A percentile compares a stretch with the other conserved stretches of the same genome.
Evolutionary conservation across 345 rosid genomes (phyloP).

Genomic region (Populus euphratica): DNA sequence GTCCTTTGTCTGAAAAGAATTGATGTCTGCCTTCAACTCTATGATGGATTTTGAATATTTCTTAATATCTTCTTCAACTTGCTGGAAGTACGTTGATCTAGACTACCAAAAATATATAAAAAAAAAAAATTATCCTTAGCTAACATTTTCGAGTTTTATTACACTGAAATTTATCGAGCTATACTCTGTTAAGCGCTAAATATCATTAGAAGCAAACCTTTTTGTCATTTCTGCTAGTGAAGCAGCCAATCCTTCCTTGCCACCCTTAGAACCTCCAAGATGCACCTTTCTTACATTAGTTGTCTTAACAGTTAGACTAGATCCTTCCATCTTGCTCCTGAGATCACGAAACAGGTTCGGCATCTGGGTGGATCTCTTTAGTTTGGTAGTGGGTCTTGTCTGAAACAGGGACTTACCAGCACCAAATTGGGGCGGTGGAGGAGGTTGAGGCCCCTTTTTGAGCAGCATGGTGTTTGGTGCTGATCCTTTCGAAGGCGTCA

Average conservation of each 20-base stretch:
- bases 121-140: not conserved
- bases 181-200: not conserved
- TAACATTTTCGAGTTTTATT: not conserved
- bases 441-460: conserved; percentile 1
- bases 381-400: not conserved
- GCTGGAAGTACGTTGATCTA: conserved; percentile 18
- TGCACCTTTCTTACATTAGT: not conserved
- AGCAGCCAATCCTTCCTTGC: conserved; percentile 17
- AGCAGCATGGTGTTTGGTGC: not conserved
- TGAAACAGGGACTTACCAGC: not conserved
- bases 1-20: conserved; percentile 16
- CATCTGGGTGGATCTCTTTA: conserved; percentile 17
- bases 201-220: conserved; percentile 4
- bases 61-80: conserved; percentile 10
- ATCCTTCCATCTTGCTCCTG: conserved; percentile 14
- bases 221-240: conserved; percentile 15
- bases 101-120: not conserved
- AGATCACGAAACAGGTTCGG: conserved; percentile 1
- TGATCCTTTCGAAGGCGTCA: not conserved
- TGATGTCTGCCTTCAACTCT: conserved; percentile 6
- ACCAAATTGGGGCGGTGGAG: conserved; percentile 4
- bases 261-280: conserved; percentile 10
- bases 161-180: too few relatives aligned
- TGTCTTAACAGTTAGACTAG: not conserved
- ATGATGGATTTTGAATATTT: conserved; percentile 8